phyloP scores from a whole-genome alignment of 2,329 filamentous ascomycete genomes.

The Exophiala mesophila region DNA sequence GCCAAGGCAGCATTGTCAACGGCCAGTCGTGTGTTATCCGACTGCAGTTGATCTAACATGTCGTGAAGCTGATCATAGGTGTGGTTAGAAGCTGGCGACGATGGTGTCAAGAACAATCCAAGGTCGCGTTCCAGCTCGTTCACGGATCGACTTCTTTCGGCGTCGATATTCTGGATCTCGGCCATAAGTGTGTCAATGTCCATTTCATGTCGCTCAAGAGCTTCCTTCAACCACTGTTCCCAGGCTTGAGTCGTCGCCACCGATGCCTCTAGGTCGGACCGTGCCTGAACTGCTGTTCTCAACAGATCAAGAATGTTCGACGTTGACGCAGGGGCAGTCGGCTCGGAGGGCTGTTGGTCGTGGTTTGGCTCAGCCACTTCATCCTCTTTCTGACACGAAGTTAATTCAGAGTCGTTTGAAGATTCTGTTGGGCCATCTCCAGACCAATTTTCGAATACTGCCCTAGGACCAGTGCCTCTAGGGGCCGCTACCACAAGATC shows the following conservation, averaged over 20 bases:
- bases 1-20: constrained; percentile 10
- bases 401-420: not conserved
- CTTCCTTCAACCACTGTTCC: constrained; percentile 57
- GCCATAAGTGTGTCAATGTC: constrained; percentile 16
- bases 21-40: constrained; percentile 12
- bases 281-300: constrained; percentile 13
- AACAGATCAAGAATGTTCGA: constrained; percentile 10
- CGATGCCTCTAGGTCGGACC: constrained; percentile 6
- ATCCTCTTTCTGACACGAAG: not conserved
- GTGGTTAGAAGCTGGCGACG: not conserved
- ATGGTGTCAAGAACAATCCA: not conserved
- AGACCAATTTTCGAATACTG: constrained; percentile 10
- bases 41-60: constrained; percentile 13
- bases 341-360: constrained; percentile 1
- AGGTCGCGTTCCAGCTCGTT: not conserved
- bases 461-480: constrained; percentile 14
- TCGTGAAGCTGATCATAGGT: constrained; percentile 5
- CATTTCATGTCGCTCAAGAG: constrained; percentile 37
- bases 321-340: not conserved
- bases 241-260: constrained; percentile 31
- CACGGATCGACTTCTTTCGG: constrained; percentile 3
- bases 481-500: constrained; percentile 43
- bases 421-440: not conserved
- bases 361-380: constrained; percentile 4
- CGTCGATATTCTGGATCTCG: constrained; percentile 9